phyloP scores from a whole-genome alignment of 2,329 filamentous ascomycete genomes.

The Aspergillus fischeri region DNA sequence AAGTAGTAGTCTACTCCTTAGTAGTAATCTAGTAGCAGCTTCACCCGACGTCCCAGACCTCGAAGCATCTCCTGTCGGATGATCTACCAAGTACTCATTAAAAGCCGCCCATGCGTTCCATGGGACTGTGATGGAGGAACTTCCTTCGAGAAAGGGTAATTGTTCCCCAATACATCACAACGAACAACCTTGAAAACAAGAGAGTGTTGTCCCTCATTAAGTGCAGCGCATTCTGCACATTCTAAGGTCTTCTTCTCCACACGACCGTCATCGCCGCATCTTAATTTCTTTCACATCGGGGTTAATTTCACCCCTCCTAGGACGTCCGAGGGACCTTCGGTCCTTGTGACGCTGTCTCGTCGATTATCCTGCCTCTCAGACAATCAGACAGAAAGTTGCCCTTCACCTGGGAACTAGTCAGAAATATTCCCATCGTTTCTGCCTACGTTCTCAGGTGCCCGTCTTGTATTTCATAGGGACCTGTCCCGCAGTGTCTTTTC shows the following conservation, averaged over 20 bases:
- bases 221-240: neutral
- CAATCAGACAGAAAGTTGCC: neutral
- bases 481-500: neutral
- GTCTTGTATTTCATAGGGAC: slow-evolving; percentile 14
- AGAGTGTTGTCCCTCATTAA: neutral
- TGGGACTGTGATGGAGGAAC: neutral
- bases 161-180: neutral
- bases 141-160: neutral
- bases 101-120: neutral
- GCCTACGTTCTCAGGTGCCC: slow-evolving; percentile 9
- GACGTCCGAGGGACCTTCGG: neutral
- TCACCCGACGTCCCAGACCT: neutral
- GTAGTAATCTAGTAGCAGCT: neutral
- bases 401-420: neutral
- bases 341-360: neutral
- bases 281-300: neutral
- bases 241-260: neutral
- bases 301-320: neutral
- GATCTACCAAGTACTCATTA: neutral
- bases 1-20: neutral
- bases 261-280: neutral
- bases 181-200: neutral
- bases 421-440: slow-evolving; percentile 8
- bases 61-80: neutral
- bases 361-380: neutral